phyloP scores from a whole-genome alignment of 805 yeast genomes.

The Candida cerambycidarum region DNA sequence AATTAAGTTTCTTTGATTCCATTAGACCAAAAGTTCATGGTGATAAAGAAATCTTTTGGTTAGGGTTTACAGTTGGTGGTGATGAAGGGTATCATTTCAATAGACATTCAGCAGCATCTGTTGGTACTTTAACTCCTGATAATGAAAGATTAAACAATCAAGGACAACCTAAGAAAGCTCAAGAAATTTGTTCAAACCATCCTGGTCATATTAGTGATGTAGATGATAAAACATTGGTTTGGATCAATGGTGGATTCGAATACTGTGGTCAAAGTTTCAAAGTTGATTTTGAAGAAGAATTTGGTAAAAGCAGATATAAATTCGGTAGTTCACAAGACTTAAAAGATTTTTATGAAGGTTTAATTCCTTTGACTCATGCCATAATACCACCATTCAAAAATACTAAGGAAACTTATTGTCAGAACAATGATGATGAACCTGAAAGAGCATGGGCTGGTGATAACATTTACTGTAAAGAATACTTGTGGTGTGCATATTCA shows the following conservation, averaged over 20 bases:
- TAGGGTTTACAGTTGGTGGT: constrained; percentile 24
- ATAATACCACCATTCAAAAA: constrained; percentile 53
- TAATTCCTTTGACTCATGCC: constrained; percentile 44
- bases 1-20: constrained; percentile 23
- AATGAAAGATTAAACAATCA: constrained; percentile 17
- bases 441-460: constrained; percentile 52
- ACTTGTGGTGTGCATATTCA: constrained; percentile 64
- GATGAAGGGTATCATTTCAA: constrained; percentile 24
- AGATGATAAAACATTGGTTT: constrained; percentile 29
- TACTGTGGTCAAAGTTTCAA: constrained; percentile 35
- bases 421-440: constrained; percentile 44
- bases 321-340: constrained; percentile 24
- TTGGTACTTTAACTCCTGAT: constrained; percentile 28
- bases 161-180: constrained; percentile 13
- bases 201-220: constrained; percentile 40
- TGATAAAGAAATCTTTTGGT: constrained; percentile 28
- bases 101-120: constrained; percentile 22
- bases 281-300: constrained; percentile 36
- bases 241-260: constrained; percentile 46
- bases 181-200: constrained; percentile 38
- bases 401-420: constrained; percentile 33
- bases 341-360: constrained; percentile 27
- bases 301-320: constrained; percentile 20
- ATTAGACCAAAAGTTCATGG: constrained; percentile 22
- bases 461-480: constrained; percentile 53